Conservation (phyloP, 2,329 filamentous ascomycete species). For the Epichloe gansuensis region DNA sequence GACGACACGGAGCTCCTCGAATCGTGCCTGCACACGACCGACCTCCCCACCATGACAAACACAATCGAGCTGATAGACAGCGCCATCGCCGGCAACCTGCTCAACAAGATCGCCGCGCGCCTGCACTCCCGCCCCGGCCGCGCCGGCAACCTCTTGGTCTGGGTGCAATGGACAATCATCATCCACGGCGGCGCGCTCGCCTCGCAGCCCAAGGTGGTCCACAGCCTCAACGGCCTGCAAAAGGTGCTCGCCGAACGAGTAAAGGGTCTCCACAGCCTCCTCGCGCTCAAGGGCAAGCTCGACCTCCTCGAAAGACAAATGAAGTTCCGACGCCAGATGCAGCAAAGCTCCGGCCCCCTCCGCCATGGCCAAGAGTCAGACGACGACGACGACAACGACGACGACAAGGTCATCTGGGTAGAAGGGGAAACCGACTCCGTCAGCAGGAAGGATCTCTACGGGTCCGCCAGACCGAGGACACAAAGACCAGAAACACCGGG, state of each 20-base stretch:
- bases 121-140: conserved; percentile 80
- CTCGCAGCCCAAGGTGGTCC: conserved; percentile 70
- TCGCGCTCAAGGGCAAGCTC: conserved; percentile 87
- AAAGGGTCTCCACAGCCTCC: conserved; percentile 65
- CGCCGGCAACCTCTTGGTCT: conserved; percentile 80
- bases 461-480: conserved; percentile 23
- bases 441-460: conserved; percentile 22
- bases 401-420: conserved; percentile 67
- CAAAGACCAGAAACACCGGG: conserved; percentile 27
- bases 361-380: conserved; percentile 35
- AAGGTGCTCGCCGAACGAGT: conserved; percentile 81
- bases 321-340: conserved; percentile 60
- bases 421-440: conserved; percentile 62
- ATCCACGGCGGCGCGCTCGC: conserved; percentile 86
- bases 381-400: conserved; percentile 51
- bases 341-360: conserved; percentile 26
- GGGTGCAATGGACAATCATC: conserved; percentile 92
- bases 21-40: conserved; percentile 74
- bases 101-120: conserved; percentile 75
- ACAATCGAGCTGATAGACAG: conserved; percentile 89
- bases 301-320: conserved; percentile 91
- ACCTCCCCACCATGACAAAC: conserved; percentile 64
- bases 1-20: conserved; percentile 86
- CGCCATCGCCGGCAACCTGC: conserved; percentile 62
- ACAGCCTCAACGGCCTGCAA: conserved; percentile 66